Percentiles rank a stretch among this genome's conserved stretches.
Conservation (phyloP, 805 yeast species). For the Pichia phayaonensis region DNA sequence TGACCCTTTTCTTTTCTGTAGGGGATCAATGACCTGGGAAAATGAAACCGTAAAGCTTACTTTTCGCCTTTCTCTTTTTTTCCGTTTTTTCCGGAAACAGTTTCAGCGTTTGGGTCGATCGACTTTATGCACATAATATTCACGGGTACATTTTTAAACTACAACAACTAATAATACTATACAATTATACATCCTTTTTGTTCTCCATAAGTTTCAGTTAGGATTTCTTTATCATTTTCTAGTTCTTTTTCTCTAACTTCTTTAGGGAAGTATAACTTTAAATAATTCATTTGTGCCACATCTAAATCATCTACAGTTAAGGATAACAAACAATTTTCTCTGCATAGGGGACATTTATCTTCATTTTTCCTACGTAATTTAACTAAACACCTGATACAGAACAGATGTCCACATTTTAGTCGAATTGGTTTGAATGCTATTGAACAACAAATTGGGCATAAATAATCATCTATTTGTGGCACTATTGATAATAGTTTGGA, state of each 20-base stretch:
- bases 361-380: constrained; percentile 54
- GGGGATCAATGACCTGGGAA: too few relatives aligned
- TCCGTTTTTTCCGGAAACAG: too few relatives aligned
- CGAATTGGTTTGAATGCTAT: constrained; percentile 68
- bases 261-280: constrained; percentile 55
- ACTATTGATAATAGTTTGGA: constrained; percentile 45
- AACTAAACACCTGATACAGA: constrained; percentile 66
- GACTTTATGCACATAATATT: too few relatives aligned
- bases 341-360: constrained; percentile 62
- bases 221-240: constrained; percentile 43
- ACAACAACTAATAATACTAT: constrained; percentile 4
- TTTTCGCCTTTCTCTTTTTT: too few relatives aligned
- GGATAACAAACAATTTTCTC: constrained; percentile 42
- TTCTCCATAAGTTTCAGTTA: constrained; percentile 34
- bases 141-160: too few relatives aligned
- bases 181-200: constrained; percentile 21
- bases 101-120: too few relatives aligned
- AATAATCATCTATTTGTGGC: constrained; percentile 71
- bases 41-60: too few relatives aligned
- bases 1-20: too few relatives aligned
- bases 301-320: constrained; percentile 62
- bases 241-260: constrained; percentile 57
- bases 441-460: constrained; percentile 65
- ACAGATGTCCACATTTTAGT: constrained; percentile 56
- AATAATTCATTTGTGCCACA: constrained; percentile 38